Evolutionary conservation across 495 filamentous ascomycete species (phyloP), one percentile per base, ranked within the genome.

Genomic region (Podospora australis): DNA sequence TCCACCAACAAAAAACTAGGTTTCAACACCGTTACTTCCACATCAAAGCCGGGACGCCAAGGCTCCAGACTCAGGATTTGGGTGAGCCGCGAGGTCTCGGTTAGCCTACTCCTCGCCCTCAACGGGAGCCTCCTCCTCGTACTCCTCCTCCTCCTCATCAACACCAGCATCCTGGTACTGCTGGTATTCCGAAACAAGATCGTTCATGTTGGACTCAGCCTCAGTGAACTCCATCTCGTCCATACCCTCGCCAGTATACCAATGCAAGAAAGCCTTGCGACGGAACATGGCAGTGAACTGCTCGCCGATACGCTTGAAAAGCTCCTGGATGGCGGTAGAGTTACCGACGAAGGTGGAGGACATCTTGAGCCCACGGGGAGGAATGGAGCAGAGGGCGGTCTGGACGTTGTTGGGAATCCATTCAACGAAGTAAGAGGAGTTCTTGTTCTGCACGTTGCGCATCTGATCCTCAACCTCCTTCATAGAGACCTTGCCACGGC

Each of bases 191-290:
- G 91, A 96, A 54, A 99, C 92, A 71, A 99, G 77, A 73, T 99
- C 92, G 79, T 97, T 99, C 92, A 99, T 99, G 79, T 99, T 99
- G 78, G 86, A 91, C 86, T 99, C 92, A 62, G 92, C 92, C 81
- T 97, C 94, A 68, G 92, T 97, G 77, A 99, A 99, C 79, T 99
- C 92, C 92, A 97, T 97, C 86, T 99, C 92, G 77, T 99, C 92
- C 92, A 99, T 99, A 78, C 92, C 92, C 83, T 99, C 92, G 67
- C 90, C 90, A 82, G 92, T 99, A 75, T 99, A 99, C 92, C 92
- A 99, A 83, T 97, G 92, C 86, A 99, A 88, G 90, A 99, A 99
- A 83, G 92, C 92, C 85, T 97, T 99, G 70, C 92, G 89, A 74
- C 92, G 79, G 85, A 97, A 99, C 92, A 99, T 99, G 65, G 94